Evolutionary conservation across 169 alveolate genomes (phyloP).

Genomic region (Eimeria praecox): DNA sequence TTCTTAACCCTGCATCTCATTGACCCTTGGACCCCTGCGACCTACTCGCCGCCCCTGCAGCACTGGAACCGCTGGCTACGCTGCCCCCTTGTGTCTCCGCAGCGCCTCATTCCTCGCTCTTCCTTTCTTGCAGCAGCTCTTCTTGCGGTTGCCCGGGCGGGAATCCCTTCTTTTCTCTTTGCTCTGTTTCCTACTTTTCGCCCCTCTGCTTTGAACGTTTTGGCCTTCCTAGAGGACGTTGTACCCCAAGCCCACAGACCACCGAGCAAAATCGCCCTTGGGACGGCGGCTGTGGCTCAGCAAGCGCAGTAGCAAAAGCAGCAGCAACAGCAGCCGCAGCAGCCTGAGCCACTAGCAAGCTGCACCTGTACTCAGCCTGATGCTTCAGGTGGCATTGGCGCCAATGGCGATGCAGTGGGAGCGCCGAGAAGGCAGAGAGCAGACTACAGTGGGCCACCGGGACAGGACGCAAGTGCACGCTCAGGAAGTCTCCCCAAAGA

Average conservation of each 20-base stretch:
- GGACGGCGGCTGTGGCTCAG: background rate
- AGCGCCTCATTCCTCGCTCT: constrained; percentile 19
- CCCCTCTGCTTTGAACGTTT: background rate
- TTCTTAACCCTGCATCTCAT: background rate
- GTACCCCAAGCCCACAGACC: constrained; percentile 19
- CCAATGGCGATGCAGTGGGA: background rate
- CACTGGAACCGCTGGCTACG: constrained; percentile 42
- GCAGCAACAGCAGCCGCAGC: constrained; percentile 34
- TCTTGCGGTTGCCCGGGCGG: constrained; percentile 35
- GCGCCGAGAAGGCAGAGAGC: background rate
- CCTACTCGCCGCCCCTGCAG: constrained; percentile 36
- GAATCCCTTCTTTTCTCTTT: constrained; percentile 1
- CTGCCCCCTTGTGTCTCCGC: constrained; percentile 27
- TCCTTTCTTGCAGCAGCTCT: constrained; percentile 31
- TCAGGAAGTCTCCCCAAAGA: background rate
- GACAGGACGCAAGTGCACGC: background rate
- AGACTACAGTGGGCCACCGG: background rate
- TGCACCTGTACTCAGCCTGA: background rate
- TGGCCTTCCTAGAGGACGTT: constrained; percentile 52
- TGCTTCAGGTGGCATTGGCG: background rate
- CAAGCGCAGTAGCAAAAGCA: constrained; percentile 6
- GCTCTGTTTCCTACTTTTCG: constrained; percentile 35
- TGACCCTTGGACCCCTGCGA: constrained; percentile 66
- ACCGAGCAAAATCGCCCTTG: background rate
- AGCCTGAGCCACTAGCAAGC: background rate